phyloP scores from a whole-genome alignment of 2,329 filamentous ascomycete species.

The Truncatella angustata region DNA sequence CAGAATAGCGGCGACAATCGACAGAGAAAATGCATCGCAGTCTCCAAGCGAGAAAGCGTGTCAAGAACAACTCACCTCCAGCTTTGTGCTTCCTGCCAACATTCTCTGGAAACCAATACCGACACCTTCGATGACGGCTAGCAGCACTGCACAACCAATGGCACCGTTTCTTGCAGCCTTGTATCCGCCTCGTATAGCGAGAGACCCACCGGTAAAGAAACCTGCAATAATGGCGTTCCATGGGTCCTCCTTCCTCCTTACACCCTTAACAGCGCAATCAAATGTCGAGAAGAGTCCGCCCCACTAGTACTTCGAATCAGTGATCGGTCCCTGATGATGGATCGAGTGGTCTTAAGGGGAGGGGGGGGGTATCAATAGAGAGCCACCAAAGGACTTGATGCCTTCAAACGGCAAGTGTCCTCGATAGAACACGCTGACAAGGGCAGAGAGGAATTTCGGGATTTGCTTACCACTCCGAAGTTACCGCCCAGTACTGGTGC shows the following conservation, averaged over 20 bases:
- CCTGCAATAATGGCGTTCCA: conserved; percentile 98
- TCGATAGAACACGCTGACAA: no score
- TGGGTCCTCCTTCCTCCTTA: conserved; percentile 94
- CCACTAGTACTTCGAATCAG: no score
- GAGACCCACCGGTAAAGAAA: conserved; percentile 90
- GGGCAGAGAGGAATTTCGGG: no score
- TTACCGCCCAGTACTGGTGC: conserved; percentile 96
- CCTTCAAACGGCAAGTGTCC: no score
- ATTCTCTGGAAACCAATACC: conserved; percentile 94
- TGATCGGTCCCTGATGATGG: no score
- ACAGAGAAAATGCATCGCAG: no score
- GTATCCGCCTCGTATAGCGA: conserved; percentile 88
- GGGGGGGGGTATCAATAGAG: no score
- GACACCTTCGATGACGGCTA: conserved; percentile 96
- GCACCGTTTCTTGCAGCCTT: conserved; percentile 92
- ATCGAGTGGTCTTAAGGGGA: no score
- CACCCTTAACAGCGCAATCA: conserved; percentile 93
- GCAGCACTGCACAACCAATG: conserved; percentile 90
- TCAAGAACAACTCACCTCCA: conserved; percentile 58
- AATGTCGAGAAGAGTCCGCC: conserved; percentile 94
- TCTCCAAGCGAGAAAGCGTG: neutral
- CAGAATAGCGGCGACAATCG: no score
- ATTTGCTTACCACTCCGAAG: conserved; percentile 77
- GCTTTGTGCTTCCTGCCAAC: conserved; percentile 84
- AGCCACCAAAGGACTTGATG: no score